A percentile compares a stretch with the other conserved stretches of the same genome.
These are phyloP conservation scores for Hemileia vastatrix DNA, from an alignment of 1,284 basidiomycete genomes.

Conservation along the genomic window DNA sequence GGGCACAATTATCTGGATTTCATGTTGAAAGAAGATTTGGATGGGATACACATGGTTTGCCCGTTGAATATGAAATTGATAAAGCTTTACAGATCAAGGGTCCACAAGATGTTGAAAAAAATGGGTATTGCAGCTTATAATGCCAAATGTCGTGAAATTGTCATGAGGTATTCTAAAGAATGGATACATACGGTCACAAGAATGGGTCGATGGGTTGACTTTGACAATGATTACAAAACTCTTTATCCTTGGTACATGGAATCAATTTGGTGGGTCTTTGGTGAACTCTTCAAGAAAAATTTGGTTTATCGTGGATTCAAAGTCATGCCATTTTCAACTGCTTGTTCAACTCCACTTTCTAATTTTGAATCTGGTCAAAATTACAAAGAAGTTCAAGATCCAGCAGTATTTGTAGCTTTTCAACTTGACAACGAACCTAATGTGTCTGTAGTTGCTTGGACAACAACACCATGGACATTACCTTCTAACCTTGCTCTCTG, in stretches of 20 bases:
- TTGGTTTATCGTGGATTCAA: slow-evolving; percentile 85
- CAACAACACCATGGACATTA: slow-evolving; percentile 96
- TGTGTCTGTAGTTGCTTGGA: slow-evolving; percentile 90
- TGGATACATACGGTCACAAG: slow-evolving; percentile 91
- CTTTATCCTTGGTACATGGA: slow-evolving; percentile 91
- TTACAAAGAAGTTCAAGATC: slow-evolving; percentile 89
- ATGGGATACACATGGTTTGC: slow-evolving; percentile 98
- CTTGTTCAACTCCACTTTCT: slow-evolving; percentile 86
- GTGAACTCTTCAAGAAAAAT: slow-evolving; percentile 76
- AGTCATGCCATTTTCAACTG: slow-evolving; percentile 98
- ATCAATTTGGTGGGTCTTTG: slow-evolving; percentile 98
- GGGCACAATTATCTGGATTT: slow-evolving; percentile 83
- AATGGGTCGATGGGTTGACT: slow-evolving; percentile 99
- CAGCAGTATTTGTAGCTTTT: slow-evolving; percentile 85
- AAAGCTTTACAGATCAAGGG: slow-evolving; percentile 86
- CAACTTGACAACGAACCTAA: slow-evolving; percentile 84
- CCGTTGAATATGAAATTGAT: slow-evolving; percentile 99
- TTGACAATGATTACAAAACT: slow-evolving; percentile 98
- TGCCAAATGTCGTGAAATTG: slow-evolving; percentile 86
- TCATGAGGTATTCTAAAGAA: slow-evolving; percentile 90
- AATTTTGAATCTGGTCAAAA: slow-evolving; percentile 94
- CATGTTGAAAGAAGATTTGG: slow-evolving; percentile 93
- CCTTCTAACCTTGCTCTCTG: slow-evolving; percentile 91
- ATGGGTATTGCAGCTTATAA: slow-evolving; percentile 98
- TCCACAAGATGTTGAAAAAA: slow-evolving; percentile 79